phyloP scores from a whole-genome alignment of 176 grass and related monocot genomes.

The Secale cereale region DNA sequence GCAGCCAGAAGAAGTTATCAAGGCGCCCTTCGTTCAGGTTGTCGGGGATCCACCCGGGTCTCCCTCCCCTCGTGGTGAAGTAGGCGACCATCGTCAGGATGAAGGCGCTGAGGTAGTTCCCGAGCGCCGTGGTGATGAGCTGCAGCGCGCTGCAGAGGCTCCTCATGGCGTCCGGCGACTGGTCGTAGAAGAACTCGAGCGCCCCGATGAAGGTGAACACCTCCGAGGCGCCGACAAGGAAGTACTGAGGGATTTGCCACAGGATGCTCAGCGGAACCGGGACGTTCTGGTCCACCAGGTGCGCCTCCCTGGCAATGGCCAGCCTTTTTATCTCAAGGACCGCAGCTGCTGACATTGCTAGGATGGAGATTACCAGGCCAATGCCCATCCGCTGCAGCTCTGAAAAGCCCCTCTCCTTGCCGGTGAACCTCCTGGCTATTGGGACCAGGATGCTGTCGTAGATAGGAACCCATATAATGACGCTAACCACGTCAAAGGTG shows the following conservation, averaged over 20 bases:
- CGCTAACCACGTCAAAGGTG: slow-evolving; percentile 74
- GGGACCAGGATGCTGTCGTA: slow-evolving; percentile 74
- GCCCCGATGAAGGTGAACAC: slow-evolving; percentile 82
- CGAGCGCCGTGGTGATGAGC: slow-evolving; percentile 53
- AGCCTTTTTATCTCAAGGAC: slow-evolving; percentile 67
- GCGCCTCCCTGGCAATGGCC: slow-evolving; percentile 39
- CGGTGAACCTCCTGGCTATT: slow-evolving; percentile 72
- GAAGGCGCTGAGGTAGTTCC: slow-evolving; percentile 76
- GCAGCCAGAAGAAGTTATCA: slow-evolving; percentile 87
- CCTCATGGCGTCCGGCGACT: slow-evolving; percentile 86
- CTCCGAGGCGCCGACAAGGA: slow-evolving; percentile 67
- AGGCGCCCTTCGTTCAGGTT: slow-evolving; percentile 80
- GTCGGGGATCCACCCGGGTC: slow-evolving; percentile 78
- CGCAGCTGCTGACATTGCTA: slow-evolving; percentile 71
- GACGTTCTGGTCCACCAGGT: slow-evolving; percentile 56
- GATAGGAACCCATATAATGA: slow-evolving; percentile 74
- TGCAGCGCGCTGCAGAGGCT: slow-evolving; percentile 72
- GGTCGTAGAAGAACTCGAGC: slow-evolving; percentile 79
- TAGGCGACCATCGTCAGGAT: slow-evolving; percentile 70
- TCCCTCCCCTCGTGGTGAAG: slow-evolving; percentile 62
- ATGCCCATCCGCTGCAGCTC: slow-evolving; percentile 90
- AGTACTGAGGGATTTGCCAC: slow-evolving; percentile 90
- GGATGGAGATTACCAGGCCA: slow-evolving; percentile 70
- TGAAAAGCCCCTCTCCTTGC: slow-evolving; percentile 72
- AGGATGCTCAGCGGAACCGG: slow-evolving; percentile 78